Percentiles rank a stretch among this genome's conserved stretches.
phyloP scores from a whole-genome alignment of 2,329 filamentous ascomycete species.

The Dichotomopilus funicola region DNA sequence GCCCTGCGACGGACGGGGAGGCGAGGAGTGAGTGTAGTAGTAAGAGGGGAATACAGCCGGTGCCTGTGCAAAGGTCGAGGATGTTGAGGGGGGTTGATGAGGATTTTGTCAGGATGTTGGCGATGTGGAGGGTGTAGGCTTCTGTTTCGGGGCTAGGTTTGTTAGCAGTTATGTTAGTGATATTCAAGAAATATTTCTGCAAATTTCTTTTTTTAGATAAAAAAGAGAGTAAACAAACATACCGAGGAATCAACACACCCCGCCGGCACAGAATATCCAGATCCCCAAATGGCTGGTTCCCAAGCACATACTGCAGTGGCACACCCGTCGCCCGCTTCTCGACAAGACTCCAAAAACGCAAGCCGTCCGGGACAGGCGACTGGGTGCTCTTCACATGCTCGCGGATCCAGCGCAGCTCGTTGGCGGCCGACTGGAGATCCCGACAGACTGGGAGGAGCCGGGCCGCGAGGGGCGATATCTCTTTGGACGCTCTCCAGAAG shows the following conservation, averaged over 20 bases:
- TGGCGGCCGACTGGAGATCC: conserved; percentile 54
- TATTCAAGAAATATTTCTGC: too few relatives aligned
- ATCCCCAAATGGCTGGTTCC: conserved; percentile 79
- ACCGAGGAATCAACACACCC: conserved; percentile 82
- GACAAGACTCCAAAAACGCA: conserved; percentile 34
- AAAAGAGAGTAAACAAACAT: conserved; percentile 18
- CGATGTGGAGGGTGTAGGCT: conserved; percentile 55
- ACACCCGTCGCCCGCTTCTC: conserved; percentile 51
- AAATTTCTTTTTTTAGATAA: not conserved
- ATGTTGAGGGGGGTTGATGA: conserved; percentile 44
- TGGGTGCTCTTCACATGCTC: conserved; percentile 42
- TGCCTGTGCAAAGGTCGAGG: conserved; percentile 84
- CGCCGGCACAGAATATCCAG: conserved; percentile 69
- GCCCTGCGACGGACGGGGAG: conserved; percentile 24
- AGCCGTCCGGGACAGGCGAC: conserved; percentile 7
- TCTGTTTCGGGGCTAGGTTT: conserved; percentile 59
- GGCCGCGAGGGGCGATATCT: conserved; percentile 49
- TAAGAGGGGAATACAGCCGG: conserved; percentile 76
- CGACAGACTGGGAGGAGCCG: conserved; percentile 58
- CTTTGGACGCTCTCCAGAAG: conserved; percentile 44
- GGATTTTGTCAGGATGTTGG: conserved; percentile 33
- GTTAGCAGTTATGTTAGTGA: not conserved
- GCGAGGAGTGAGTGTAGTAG: conserved; percentile 58
- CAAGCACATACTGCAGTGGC: conserved; percentile 85
- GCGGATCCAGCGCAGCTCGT: conserved; percentile 68